Conservation (phyloP, 106 monocot species). For the Allium cepa region DNA sequence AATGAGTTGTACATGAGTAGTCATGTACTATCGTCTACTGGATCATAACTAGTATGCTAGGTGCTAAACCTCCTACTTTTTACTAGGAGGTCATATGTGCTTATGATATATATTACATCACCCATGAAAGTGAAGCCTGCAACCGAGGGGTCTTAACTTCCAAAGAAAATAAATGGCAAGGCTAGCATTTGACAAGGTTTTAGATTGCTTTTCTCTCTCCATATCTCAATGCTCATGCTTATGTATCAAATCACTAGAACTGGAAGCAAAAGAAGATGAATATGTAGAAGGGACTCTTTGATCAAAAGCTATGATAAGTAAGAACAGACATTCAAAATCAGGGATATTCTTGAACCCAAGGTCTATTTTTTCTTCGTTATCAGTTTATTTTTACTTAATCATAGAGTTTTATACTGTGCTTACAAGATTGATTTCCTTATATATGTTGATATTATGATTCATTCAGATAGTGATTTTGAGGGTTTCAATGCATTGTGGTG, state of each 20-base stretch:
- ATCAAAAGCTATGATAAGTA: conserved; percentile 1
- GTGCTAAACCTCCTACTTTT: too few species aligned
- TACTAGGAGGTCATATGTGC: too few species aligned
- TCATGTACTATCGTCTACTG: too few species aligned
- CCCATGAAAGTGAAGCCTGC: conserved; percentile 3
- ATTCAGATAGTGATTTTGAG: conserved; percentile 47
- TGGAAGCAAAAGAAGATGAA: conserved; percentile 30
- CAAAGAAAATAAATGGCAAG: conserved; percentile 18
- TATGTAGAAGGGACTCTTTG: conserved; percentile 14
- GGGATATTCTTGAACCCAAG: conserved; percentile 22
- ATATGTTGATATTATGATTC: background rate
- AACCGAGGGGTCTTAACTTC: background rate
- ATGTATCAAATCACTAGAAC: conserved; percentile 22
- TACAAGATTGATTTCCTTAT: background rate
- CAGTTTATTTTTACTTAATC: background rate
- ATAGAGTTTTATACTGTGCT: background rate
- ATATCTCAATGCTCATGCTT: conserved; percentile 16
- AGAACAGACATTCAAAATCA: conserved; percentile 8
- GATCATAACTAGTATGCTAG: too few species aligned
- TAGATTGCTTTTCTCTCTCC: conserved; percentile 32
- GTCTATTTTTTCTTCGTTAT: conserved; percentile 2
- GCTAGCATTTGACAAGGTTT: conserved; percentile 24
- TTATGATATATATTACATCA: background rate
- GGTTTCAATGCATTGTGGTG: conserved; percentile 79
- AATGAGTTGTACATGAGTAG: too few species aligned